Conservation (phyloP, 2,329 filamentous ascomycete species). For the Hirsutella rhossiliensis region DNA sequence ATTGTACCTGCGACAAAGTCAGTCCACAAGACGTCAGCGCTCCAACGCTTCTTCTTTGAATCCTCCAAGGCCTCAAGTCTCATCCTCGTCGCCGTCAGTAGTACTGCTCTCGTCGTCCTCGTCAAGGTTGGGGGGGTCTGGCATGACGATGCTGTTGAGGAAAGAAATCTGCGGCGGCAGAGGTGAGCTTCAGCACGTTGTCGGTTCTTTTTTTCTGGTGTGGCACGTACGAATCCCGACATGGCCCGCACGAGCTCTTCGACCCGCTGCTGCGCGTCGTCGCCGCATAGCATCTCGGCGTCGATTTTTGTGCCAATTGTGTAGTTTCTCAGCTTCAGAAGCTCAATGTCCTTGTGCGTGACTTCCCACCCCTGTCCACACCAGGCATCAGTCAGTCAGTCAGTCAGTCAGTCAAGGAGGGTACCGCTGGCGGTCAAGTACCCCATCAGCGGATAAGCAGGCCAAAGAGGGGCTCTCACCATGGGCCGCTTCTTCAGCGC, state of each 20-base stretch:
- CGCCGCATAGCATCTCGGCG: slow-evolving; percentile 51
- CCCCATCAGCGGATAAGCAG: background rate
- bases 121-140: slow-evolving; percentile 39
- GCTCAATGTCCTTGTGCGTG: slow-evolving; percentile 66
- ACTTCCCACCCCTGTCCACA: slow-evolving; percentile 54
- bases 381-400: background rate
- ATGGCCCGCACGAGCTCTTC: slow-evolving; percentile 52
- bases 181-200: slow-evolving; percentile 32
- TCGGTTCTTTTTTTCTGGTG: background rate
- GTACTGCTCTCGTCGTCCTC: slow-evolving; percentile 15
- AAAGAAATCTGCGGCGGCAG: slow-evolving; percentile 64
- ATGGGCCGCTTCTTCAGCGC: slow-evolving; percentile 81
- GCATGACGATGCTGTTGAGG: slow-evolving; percentile 63
- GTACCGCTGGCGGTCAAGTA: background rate
- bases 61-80: background rate
- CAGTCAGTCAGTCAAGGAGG: background rate
- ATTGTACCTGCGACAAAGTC: no score
- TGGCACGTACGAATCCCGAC: slow-evolving; percentile 61
- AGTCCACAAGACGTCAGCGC: no score
- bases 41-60: background rate
- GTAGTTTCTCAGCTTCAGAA: slow-evolving; percentile 72
- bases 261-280: slow-evolving; percentile 53
- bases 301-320: slow-evolving; percentile 56
- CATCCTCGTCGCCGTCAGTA: slow-evolving; percentile 4
- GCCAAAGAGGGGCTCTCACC: slow-evolving; percentile 34